Evolutionary conservation across 2,329 filamentous ascomycete species (phyloP), one percentile per base, ranked within the genome.

Genomic region (Thelonectria blattea): DNA sequence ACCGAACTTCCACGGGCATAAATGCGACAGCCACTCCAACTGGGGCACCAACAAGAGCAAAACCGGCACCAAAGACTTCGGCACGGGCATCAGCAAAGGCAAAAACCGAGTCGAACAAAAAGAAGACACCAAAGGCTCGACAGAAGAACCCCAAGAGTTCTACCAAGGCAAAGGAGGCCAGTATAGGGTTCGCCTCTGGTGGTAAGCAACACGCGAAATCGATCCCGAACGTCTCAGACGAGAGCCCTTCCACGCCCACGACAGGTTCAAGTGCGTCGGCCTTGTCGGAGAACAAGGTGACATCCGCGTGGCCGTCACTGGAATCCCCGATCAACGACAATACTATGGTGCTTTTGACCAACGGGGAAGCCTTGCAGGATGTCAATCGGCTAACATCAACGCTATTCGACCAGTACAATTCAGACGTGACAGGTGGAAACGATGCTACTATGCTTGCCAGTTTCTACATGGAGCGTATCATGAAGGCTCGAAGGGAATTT

Each of bases 391-490:
- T 58, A 30, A 72, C 75, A 3, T 64, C 64, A 1, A 62, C 27
- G 3, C 39, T 76, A 10, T 66, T 78, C 24, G 69, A 76, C 6
- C 74, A 77, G 52, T 78, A 73, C 46, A 62, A 71, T 42, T 63
- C 63, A n/a, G 75, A 78, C 42, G 27, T 74, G 9, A 47, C 58
- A 1, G 30, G 59, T 8, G 67, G 73, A 0, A 61, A 50, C 8
- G 61, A 77, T 20, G 43, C 63, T 14, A 60, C 34, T 1, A 39
- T 61, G 0, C 69, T 67, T 20, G 74, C 74, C 15, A 62, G 64
- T 11, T 76, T 73, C 57, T 78, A 78, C 41, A 32, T 73, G 20
- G 63, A 73, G 8, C 68, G 59, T 12, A 62, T 78, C 24, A 58
- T 67, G 14, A 46, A 34, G 2, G 57, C 58, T 3, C 68, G 75